Evolutionary conservation across 805 yeast genomes (phyloP).

Genomic region (Aciculoconidium aculeatum): DNA sequence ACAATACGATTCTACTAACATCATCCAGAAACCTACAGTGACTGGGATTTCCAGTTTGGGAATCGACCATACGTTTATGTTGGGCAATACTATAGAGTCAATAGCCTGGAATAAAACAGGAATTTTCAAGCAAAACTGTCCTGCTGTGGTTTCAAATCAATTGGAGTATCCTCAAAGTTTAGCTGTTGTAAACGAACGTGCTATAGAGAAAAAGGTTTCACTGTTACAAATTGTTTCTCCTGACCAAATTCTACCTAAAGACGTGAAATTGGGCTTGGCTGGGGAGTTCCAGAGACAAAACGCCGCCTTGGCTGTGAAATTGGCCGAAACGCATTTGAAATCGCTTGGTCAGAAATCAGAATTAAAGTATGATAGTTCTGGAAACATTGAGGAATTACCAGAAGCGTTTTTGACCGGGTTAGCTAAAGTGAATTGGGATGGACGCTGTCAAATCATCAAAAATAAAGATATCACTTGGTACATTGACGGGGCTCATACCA

Average conservation of each 20-base stretch:
- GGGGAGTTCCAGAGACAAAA: constrained; percentile 83
- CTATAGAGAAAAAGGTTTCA: constrained; percentile 50
- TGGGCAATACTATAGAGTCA: constrained; percentile 81
- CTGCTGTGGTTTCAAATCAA: constrained; percentile 63
- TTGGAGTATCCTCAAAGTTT: constrained; percentile 47
- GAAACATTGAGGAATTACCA: constrained; percentile 33
- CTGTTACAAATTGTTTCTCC: constrained; percentile 47
- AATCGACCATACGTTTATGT: constrained; percentile 81
- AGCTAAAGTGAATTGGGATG: constrained; percentile 79
- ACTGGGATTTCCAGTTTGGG: constrained; percentile 87
- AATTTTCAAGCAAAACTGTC: constrained; percentile 64
- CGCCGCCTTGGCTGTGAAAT: constrained; percentile 79
- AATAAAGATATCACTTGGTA: constrained; percentile 60
- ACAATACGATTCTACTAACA: constrained; percentile 92
- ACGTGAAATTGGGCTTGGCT: constrained; percentile 59
- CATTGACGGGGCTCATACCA: constrained; percentile 94
- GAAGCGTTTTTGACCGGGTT: constrained; percentile 53
- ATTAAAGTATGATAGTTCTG: constrained; percentile 15
- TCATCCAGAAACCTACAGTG: constrained; percentile 70
- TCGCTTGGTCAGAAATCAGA: constrained; percentile 35
- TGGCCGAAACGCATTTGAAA: constrained; percentile 57
- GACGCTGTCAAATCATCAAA: constrained; percentile 77
- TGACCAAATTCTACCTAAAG: constrained; percentile 30
- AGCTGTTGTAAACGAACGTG: constrained; percentile 56
- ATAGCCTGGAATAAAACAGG: constrained; percentile 98